Conservation (phyloP, 108 stramenopile species). For the Parietichytrium sp. region DNA sequence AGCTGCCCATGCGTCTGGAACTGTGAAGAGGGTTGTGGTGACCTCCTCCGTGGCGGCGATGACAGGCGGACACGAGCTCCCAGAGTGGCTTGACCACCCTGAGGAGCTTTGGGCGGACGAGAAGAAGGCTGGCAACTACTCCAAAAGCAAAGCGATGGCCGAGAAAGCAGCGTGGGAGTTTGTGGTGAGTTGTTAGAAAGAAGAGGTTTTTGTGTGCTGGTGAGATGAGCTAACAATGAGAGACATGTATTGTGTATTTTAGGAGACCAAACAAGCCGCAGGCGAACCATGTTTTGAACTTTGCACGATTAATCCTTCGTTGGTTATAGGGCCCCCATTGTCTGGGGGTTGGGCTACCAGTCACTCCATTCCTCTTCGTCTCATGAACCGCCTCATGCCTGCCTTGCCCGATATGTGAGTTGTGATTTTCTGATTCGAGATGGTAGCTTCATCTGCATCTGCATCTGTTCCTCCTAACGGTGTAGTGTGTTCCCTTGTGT, state of each 20-base stretch:
- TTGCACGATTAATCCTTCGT: neutral
- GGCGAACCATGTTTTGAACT: constrained; percentile 22
- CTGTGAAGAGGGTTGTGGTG: constrained; percentile 29
- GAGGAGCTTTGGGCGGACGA: constrained; percentile 23
- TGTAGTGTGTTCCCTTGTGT: too few relatives aligned
- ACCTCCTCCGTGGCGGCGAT: constrained; percentile 31
- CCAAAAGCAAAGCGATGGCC: constrained; percentile 25
- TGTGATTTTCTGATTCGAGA: too few relatives aligned
- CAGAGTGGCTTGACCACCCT: neutral
- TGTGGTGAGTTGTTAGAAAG: neutral
- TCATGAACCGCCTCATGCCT: constrained; percentile 11
- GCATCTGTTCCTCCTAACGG: too few relatives aligned
- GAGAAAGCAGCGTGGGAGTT: constrained; percentile 42
- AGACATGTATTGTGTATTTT: too few relatives aligned
- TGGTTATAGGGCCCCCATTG: neutral
- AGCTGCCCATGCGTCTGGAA: neutral
- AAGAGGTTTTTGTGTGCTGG: too few relatives aligned
- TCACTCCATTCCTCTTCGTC: neutral
- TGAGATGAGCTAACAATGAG: too few relatives aligned
- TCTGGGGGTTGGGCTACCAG: neutral
- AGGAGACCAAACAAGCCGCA: too few relatives aligned
- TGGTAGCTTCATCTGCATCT: too few relatives aligned
- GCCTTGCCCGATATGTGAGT: constrained; percentile 37
- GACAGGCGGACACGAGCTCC: neutral
- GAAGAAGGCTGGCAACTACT: neutral